phyloP scores from a whole-genome alignment of 306 rosid genomes.

The Rubus idaeus region DNA sequence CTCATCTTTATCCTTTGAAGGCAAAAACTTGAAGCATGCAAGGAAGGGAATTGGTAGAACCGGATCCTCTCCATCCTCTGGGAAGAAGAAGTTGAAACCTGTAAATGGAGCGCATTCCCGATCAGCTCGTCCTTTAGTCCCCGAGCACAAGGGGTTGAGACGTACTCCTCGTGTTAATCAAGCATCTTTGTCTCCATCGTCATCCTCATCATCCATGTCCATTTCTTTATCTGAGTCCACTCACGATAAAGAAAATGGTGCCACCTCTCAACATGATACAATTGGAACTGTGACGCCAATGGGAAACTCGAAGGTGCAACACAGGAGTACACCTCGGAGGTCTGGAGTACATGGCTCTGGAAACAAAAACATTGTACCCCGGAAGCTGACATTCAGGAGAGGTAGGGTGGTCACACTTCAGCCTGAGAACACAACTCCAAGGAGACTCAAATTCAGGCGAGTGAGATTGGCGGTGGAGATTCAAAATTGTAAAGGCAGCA shows the following conservation, averaged over 20 bases:
- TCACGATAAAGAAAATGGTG: slow-evolving; percentile 33
- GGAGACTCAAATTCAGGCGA: slow-evolving; percentile 73
- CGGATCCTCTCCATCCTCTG: slow-evolving; percentile 34
- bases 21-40: slow-evolving; percentile 36
- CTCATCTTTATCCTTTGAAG: slow-evolving; percentile 27
- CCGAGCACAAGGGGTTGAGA: slow-evolving; percentile 38
- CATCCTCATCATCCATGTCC: slow-evolving; percentile 23
- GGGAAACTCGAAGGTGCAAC: slow-evolving; percentile 28
- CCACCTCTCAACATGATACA: slow-evolving; percentile 26
- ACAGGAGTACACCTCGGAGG: slow-evolving; percentile 41
- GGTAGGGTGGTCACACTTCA: slow-evolving; percentile 64
- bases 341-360: slow-evolving; percentile 32
- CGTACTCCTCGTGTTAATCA: slow-evolving; percentile 14
- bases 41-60: slow-evolving; percentile 27
- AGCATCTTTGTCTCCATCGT: slow-evolving; percentile 25
- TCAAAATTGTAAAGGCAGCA: slow-evolving; percentile 27
- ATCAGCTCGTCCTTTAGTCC: slow-evolving; percentile 13
- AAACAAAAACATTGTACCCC: slow-evolving; percentile 33
- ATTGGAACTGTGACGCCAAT: slow-evolving; percentile 1
- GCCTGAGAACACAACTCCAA: slow-evolving; percentile 46
- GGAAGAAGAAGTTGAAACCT: slow-evolving; percentile 36
- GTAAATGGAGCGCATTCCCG: slow-evolving; percentile 25
- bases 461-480: slow-evolving; percentile 37
- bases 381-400: slow-evolving; percentile 57
- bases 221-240: slow-evolving; percentile 24